phyloP scores from a whole-genome alignment of 257 asterid genomes.

The Nicotiana obtusifolia region DNA sequence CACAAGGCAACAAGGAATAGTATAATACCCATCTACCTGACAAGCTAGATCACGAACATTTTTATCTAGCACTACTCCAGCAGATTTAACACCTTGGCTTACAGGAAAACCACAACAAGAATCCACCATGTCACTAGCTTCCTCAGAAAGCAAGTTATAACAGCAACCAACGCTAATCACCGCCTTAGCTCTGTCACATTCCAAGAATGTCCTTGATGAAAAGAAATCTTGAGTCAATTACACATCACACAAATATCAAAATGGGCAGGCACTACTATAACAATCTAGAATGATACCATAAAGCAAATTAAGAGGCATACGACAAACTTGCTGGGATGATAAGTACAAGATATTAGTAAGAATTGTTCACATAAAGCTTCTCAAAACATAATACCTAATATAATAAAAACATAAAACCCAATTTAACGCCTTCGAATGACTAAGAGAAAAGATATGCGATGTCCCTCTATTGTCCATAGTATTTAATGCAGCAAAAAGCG shows the following conservation, averaged over 20 bases:
- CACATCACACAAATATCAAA: constrained; percentile 11
- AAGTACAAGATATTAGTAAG: not conserved
- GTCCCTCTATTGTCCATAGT: not conserved
- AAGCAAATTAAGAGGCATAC: not conserved
- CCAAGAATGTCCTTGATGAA: constrained; percentile 61
- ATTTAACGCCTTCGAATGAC: not conserved
- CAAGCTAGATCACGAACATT: constrained; percentile 91
- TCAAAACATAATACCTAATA: not conserved
- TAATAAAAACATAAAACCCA: not conserved
- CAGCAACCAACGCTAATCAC: constrained; percentile 90
- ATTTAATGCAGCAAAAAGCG: not conserved
- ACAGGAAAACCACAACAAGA: constrained; percentile 66
- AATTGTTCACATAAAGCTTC: not conserved
- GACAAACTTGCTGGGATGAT: no score
- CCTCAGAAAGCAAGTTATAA: constrained; percentile 81
- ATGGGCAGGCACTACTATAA: not conserved
- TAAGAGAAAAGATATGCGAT: not conserved
- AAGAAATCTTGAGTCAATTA: constrained; percentile 12
- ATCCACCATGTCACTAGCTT: constrained; percentile 28
- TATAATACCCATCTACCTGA: constrained; percentile 47
- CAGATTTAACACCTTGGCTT: constrained; percentile 63
- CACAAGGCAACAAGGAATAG: constrained; percentile 6
- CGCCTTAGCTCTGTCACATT: constrained; percentile 65
- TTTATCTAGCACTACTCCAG: constrained; percentile 46
- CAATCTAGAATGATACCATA: not conserved